Evolutionary conservation across 2,329 filamentous ascomycete genomes (phyloP).

Genomic region (Whalleya microplaca): DNA sequence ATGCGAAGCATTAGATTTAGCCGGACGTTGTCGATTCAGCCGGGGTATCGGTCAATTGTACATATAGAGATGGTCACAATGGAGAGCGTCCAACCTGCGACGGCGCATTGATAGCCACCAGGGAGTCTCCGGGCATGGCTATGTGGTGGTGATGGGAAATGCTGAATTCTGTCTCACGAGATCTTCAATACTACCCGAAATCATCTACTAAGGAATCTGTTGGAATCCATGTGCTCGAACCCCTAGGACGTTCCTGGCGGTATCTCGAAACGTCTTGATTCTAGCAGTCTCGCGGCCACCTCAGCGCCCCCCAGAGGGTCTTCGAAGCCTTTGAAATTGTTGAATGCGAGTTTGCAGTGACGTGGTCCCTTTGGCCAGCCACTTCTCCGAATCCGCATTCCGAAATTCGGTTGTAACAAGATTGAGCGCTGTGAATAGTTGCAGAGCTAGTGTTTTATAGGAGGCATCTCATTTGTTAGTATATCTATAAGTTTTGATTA

Average conservation of each 20-base stretch:
- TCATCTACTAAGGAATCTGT: conserved; percentile 19
- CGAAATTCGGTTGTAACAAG: conserved; percentile 15
- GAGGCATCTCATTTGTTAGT: conserved; percentile 8
- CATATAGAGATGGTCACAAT: conserved; percentile 35
- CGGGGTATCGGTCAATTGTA: conserved; percentile 33
- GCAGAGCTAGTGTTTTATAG: conserved; percentile 15
- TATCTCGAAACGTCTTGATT: conserved; percentile 16
- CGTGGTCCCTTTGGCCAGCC: conserved; percentile 8
- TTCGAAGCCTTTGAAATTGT: conserved; percentile 17
- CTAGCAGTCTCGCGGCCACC: conserved; percentile 16
- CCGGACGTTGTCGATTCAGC: conserved; percentile 18
- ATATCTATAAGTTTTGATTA: no score
- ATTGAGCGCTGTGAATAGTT: conserved; percentile 11
- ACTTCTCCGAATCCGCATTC: conserved; percentile 14
- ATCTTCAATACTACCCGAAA: background rate
- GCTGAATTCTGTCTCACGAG: conserved; percentile 6
- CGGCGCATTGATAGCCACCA: conserved; percentile 12
- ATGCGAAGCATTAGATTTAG: conserved; percentile 44
- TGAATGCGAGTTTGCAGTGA: conserved; percentile 19
- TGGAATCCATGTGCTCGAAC: conserved; percentile 17
- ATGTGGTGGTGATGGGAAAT: conserved; percentile 2
- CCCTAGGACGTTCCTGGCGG: conserved; percentile 20
- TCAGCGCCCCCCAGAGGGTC: conserved; percentile 19
- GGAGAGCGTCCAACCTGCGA: conserved; percentile 18
- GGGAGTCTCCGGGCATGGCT: conserved; percentile 1